Percentiles rank a stretch among this genome's conserved stretches.
phyloP scores from a whole-genome alignment of 306 rosid genomes.

The Lathyrus sativus region DNA sequence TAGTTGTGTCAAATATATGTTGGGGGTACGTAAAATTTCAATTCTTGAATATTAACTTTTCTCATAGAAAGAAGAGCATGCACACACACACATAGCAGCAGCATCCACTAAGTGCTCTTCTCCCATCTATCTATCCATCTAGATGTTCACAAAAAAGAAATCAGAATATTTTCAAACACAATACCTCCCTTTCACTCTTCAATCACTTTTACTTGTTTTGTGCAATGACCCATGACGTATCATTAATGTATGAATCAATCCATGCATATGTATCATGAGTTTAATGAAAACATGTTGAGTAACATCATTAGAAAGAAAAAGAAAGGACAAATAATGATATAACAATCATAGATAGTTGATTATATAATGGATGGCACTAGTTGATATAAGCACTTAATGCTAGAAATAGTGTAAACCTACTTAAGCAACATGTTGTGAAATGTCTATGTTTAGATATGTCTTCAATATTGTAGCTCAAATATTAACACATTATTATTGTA shows the following conservation, averaged over 20 bases:
- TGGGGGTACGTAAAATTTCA: slow-evolving; percentile 6
- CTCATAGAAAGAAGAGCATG: slow-evolving; percentile 67
- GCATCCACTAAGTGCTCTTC: slow-evolving; percentile 34
- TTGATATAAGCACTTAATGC: slow-evolving; percentile 38
- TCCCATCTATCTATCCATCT: slow-evolving; percentile 50
- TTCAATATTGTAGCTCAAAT: neutral
- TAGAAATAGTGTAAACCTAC: slow-evolving; percentile 34
- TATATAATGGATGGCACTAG: slow-evolving; percentile 34
- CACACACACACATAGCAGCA: slow-evolving; percentile 32
- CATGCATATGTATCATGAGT: slow-evolving; percentile 43
- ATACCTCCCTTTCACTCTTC: slow-evolving; percentile 70
- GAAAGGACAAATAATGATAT: slow-evolving; percentile 50
- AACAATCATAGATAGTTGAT: slow-evolving; percentile 49
- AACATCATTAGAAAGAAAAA: slow-evolving; percentile 28
- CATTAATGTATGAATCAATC: slow-evolving; percentile 42
- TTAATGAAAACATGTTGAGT: slow-evolving; percentile 29
- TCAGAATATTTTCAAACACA: slow-evolving; percentile 53
- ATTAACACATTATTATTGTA: neutral
- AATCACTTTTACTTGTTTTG: slow-evolving; percentile 64
- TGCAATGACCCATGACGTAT: slow-evolving; percentile 48
- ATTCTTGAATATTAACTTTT: slow-evolving; percentile 39
- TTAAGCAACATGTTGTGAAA: slow-evolving; percentile 16
- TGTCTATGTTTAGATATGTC: slow-evolving; percentile 5
- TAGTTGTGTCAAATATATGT: slow-evolving; percentile 36
- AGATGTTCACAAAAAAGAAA: slow-evolving; percentile 46